Evolutionary conservation across 2,329 filamentous ascomycete species (phyloP).

Genomic region (Chrysoporthe austroafricana): DNA sequence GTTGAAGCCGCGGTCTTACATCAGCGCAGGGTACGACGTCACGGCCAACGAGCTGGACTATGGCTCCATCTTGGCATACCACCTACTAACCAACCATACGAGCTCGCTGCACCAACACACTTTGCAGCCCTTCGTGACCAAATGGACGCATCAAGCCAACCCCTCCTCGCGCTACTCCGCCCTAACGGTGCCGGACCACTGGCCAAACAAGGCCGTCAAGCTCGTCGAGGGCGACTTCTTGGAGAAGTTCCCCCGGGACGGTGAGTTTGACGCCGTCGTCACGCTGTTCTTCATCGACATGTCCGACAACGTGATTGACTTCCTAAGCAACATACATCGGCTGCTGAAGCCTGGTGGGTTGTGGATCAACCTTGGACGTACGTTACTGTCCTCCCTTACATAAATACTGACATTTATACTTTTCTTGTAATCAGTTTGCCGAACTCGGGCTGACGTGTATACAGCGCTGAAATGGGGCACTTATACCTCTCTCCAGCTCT

Average conservation of each 20-base stretch:
- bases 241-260: neutral
- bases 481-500: neutral
- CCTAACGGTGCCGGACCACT: neutral
- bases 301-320: neutral
- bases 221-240: neutral
- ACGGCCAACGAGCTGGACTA: neutral
- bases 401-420: neutral
- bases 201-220: slow-evolving; percentile 1
- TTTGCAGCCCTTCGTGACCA: neutral
- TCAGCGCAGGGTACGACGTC: neutral
- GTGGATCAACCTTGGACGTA: neutral
- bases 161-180: neutral
- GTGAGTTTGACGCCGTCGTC: slow-evolving; percentile 1
- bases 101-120: neutral
- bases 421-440: neutral
- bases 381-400: neutral
- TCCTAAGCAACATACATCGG: neutral
- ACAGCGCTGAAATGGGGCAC: neutral
- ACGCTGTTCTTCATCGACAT: neutral
- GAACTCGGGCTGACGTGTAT: neutral
- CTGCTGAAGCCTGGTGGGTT: neutral
- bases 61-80: neutral
- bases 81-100: neutral
- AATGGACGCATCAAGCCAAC: neutral
- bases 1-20: neutral